Evolutionary conservation across 2,329 filamentous ascomycete species (phyloP), one percentile per base, ranked within the genome.

Genomic region (Teratosphaeria gauchensis): DNA sequence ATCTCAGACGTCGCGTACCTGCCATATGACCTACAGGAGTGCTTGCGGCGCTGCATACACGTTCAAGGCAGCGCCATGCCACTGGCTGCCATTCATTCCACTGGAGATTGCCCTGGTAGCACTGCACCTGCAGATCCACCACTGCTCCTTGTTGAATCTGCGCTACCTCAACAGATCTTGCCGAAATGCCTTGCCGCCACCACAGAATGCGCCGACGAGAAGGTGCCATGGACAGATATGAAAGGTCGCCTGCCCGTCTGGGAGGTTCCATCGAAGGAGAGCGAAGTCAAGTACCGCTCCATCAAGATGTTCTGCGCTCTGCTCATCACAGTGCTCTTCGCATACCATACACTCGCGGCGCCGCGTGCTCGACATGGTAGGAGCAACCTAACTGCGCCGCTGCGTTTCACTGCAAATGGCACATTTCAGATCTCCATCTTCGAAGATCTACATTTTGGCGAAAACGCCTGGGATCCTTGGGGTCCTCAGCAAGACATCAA

Each of bases 371-470:
- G 5, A 48, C 42, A 19, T 19, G 16, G 9, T 8, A 8, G 16
- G 5, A 24, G 24, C 46, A 52, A 42, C 9, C 3, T 51, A 21
- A 46, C 24, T 30, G 31, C 55, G 38, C 63, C 62, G 16, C 61
- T 73, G 5, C 59, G 63, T 11, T 71, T 73, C 61, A 66, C 63
- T 1, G 31, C 59, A 0, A 64, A 76, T 56, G 69, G 72, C 21
- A 73, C 69, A 16, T 80, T 82, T 55, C 75, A 79, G 21, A 75
- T 82, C 33, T 71, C 83, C 1, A 78, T 90, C 12, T 87, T 90
- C 61, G 80, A 83, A 31, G 87, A 90, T 64, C 72, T 90, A 7
- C 87, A 90, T 68, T 87, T 87, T 67, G 87, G 86, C 9, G 87
- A 90, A 57, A 67, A 64, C 64, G 56, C 56, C 14, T 67, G 66